Percentiles rank a stretch among this genome's conserved stretches.
Evolutionary conservation across 306 rosid species (phyloP).

Genomic region (Carpinus fangiana): DNA sequence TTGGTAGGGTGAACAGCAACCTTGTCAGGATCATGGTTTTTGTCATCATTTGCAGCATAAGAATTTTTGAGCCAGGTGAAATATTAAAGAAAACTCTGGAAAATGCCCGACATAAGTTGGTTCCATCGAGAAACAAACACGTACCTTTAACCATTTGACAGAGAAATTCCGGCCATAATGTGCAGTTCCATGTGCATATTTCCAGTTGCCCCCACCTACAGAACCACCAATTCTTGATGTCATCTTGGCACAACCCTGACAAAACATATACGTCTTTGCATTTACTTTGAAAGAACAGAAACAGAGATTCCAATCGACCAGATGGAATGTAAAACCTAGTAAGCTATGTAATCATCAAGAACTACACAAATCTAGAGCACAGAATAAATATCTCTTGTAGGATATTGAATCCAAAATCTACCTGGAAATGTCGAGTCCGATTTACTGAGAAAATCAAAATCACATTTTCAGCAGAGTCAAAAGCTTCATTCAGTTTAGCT

Average conservation of each 20-base stretch:
- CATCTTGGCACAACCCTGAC: constrained; percentile 99
- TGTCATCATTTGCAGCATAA: not conserved
- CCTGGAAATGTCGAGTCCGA: constrained; percentile 99
- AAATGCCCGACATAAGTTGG: not conserved
- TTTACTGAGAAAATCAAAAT: constrained; percentile 97
- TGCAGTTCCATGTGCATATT: constrained; percentile 98
- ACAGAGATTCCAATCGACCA: not conserved
- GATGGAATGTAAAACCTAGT: constrained; percentile 5
- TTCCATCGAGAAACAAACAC: constrained; percentile 14
- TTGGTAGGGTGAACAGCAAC: not conserved
- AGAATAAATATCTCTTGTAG: not conserved
- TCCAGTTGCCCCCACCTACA: constrained; percentile 98
- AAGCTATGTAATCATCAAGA: not conserved
- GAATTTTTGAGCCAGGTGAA: not conserved
- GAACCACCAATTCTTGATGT: constrained; percentile 97
- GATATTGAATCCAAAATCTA: constrained; percentile 34
- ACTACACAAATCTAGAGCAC: not conserved
- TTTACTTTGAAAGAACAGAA: constrained; percentile 9
- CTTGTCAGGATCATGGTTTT: not conserved
- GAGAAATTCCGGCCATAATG: constrained; percentile 97
- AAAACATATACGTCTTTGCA: constrained; percentile 29
- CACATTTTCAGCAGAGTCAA: constrained; percentile 92
- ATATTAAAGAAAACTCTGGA: not conserved
- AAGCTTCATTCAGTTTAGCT: constrained; percentile 96
- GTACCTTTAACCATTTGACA: constrained; percentile 94